These are phyloP conservation scores for Penicillium sp. DNA, from an alignment of 2,329 filamentous ascomycete species.

Conservation along the genomic window DNA sequence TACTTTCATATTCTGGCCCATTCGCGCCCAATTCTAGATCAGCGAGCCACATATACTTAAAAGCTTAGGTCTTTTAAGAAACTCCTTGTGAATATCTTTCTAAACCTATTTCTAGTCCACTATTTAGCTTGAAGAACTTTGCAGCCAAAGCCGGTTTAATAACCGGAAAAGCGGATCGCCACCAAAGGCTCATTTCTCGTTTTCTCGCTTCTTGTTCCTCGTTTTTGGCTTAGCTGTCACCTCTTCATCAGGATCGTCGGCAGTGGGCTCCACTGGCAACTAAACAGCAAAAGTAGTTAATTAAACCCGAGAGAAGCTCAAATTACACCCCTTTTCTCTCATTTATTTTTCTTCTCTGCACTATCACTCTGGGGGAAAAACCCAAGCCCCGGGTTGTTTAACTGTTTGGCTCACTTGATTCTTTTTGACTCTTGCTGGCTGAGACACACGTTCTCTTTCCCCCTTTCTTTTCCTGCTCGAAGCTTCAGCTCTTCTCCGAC, in stretches of 20 bases:
- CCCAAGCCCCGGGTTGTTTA: neutral
- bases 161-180: slow-evolving; percentile 7
- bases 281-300: slow-evolving; percentile 12
- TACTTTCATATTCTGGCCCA: neutral
- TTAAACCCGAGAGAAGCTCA: slow-evolving; percentile 9
- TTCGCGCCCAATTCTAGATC: neutral
- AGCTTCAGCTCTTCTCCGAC: slow-evolving; percentile 28
- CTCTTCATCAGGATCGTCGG: slow-evolving; percentile 18
- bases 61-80: neutral
- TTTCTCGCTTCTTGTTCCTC: neutral
- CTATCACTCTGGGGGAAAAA: neutral
- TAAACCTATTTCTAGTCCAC: neutral
- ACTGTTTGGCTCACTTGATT: neutral
- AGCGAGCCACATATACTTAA: neutral
- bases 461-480: slow-evolving; percentile 17
- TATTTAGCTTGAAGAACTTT: neutral
- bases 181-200: neutral
- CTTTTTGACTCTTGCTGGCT: slow-evolving; percentile 10
- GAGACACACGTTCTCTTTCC: slow-evolving; percentile 17
- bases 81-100: neutral
- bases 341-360: slow-evolving; percentile 2
- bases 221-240: slow-evolving; percentile 19
- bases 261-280: slow-evolving; percentile 19
- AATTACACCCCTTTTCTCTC: slow-evolving; percentile 3
- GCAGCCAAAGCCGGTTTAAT: neutral